Base-by-base conservation (phyloP, 345 rosid species). In the Salix purpurea region DNA sequence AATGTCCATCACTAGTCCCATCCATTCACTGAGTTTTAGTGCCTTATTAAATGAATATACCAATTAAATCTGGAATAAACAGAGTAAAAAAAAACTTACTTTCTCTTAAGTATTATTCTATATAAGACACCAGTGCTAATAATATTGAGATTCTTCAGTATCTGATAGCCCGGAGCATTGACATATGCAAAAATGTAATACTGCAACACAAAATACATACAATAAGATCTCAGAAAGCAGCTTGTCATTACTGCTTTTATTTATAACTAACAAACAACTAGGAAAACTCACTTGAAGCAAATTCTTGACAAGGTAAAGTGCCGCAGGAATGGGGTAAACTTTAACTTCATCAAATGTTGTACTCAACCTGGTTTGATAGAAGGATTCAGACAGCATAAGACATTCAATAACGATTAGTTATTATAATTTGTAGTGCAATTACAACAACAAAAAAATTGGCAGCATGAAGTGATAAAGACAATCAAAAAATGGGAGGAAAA, bases 151-250 rank as follows among this genome's bases (percentile, higher is more conserved):
- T 96, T 96, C 95, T 96, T 96, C 87, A 91, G 85, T 85, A 96
- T 96, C 86, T 93, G 99, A 80, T 96, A 93, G 69, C 98, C 99
- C 5, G 98, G 98, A 32, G 99, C 99, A 72, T 92, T 96, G 65
- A 92, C 97, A 69, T 96, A 96, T 16, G 99, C 95, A 87, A 96
- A 93, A 83, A 96, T 96, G 85, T 96, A 96, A 84, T 96, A 96
- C 97, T 92, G 90, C 89, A 81, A 85, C 67, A 76, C 2, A 78
- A 76, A 71, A 19, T 23, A 67, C 32, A 68, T 23, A 77, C 24
- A 30, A 75, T 69, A 39, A 79, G 46, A 52, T 79, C 19, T 44
- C 18, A 42, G 62, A 28, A 76, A 77, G 77, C 70, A 76, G 56
- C 37, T 24, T 36, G 7, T n/a, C 46, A 62, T 42, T 62, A 26